A percentile compares a stretch with the other conserved stretches of the same genome.
These are phyloP conservation scores for Phalaenopsis aphrodite DNA, from an alignment of 106 monocot genomes.

Conservation along the genomic window DNA sequence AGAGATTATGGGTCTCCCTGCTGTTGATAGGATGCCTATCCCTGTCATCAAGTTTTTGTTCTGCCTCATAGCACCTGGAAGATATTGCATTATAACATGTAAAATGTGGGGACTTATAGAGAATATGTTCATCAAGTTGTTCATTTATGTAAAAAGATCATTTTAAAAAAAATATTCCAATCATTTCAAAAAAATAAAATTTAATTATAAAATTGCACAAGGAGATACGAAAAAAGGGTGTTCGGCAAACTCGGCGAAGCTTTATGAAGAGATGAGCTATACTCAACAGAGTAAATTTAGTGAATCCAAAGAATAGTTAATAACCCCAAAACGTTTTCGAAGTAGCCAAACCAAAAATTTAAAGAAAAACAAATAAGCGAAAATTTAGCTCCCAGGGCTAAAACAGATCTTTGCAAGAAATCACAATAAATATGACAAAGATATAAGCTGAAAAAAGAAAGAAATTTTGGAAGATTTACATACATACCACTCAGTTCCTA, in stretches of 20 bases:
- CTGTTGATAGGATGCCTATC: constrained; percentile 69
- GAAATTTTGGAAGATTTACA: too few relatives aligned
- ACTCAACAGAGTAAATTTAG: too few relatives aligned
- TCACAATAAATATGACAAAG: neutral
- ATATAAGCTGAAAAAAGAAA: neutral
- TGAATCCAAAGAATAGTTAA: too few relatives aligned
- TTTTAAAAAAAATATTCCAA: too few relatives aligned
- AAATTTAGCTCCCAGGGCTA: neutral
- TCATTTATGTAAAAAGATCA: neutral
- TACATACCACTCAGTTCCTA: too few relatives aligned
- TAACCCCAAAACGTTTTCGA: neutral
- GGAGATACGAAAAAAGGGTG: too few relatives aligned
- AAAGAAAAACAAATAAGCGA: neutral
- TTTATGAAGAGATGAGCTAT: too few relatives aligned
- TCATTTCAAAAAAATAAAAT: too few relatives aligned
- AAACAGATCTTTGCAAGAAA: neutral
- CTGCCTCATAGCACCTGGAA: constrained; percentile 72
- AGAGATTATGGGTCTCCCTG: constrained; percentile 65
- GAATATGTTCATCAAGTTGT: neutral
- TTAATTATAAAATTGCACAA: too few relatives aligned
- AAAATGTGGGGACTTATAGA: neutral
- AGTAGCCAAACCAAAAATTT: neutral
- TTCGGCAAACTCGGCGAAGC: too few relatives aligned
- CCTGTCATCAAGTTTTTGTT: constrained; percentile 72
- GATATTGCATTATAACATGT: neutral